phyloP scores from a whole-genome alignment of 805 yeast genomes.

The Pichia deserticola region DNA sequence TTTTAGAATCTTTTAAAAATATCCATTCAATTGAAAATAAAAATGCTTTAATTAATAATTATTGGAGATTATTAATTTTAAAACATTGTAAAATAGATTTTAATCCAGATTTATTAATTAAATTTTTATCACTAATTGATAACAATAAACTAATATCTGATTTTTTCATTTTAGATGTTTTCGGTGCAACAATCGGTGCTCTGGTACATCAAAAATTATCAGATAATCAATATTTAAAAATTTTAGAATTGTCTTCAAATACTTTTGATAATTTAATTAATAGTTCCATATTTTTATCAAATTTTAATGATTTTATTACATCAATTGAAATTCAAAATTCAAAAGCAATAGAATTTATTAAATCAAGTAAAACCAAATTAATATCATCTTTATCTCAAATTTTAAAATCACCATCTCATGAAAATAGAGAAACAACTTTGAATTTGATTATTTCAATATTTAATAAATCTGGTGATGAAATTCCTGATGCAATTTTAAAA shows the following conservation, averaged over 20 bases:
- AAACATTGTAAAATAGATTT: slow-evolving; percentile 29
- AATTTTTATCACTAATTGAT: slow-evolving; percentile 13
- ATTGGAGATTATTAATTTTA: slow-evolving; percentile 46
- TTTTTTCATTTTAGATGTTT: slow-evolving; percentile 33
- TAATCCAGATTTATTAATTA: slow-evolving; percentile 17
- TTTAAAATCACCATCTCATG: slow-evolving; percentile 42
- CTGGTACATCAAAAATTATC: slow-evolving; percentile 22
- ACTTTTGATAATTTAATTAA: slow-evolving; percentile 18
- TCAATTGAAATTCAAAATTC: not conserved
- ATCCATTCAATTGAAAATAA: slow-evolving; percentile 6
- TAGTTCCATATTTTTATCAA: slow-evolving; percentile 33
- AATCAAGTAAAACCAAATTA: slow-evolving; percentile 10
- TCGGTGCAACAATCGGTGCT: slow-evolving; percentile 34
- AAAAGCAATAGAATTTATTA: slow-evolving; percentile 7
- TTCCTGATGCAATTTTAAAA: slow-evolving; percentile 27
- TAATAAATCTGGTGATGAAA: slow-evolving; percentile 20
- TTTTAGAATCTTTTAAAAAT: slow-evolving; percentile 22
- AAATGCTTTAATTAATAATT: slow-evolving; percentile 29
- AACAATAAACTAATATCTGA: slow-evolving; percentile 1
- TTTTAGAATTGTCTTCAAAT: slow-evolving; percentile 17
- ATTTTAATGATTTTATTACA: slow-evolving; percentile 26
- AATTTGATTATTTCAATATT: slow-evolving; percentile 36
- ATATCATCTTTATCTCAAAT: slow-evolving; percentile 27
- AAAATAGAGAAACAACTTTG: slow-evolving; percentile 40
- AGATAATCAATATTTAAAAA: slow-evolving; percentile 10